Percentiles rank a stretch among this genome's conserved stretches.
These are phyloP conservation scores for Sicyos baderoa DNA, from an alignment of 306 rosid genomes.

Conservation along the genomic window DNA sequence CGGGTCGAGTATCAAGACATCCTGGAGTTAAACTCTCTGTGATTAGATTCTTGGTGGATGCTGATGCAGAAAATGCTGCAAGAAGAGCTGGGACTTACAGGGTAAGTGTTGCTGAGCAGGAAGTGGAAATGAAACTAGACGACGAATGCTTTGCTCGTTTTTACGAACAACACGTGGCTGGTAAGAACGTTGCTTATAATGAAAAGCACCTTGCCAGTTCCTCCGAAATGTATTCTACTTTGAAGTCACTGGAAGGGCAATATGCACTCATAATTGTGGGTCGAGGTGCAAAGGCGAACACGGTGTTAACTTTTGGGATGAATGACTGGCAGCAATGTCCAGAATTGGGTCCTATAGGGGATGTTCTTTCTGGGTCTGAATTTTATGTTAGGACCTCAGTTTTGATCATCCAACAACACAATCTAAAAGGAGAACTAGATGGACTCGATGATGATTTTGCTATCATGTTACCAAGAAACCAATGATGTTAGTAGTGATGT, in stretches of 20 bases:
- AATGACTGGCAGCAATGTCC: slow-evolving; percentile 94
- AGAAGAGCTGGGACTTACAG: slow-evolving; percentile 38
- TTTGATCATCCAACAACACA: slow-evolving; percentile 71
- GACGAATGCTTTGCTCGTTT: slow-evolving; percentile 77
- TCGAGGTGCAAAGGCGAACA: slow-evolving; percentile 62
- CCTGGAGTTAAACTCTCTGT: slow-evolving; percentile 68
- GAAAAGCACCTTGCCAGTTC: slow-evolving; percentile 79
- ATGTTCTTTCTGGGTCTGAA: slow-evolving; percentile 83
- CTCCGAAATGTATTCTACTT: slow-evolving; percentile 56
- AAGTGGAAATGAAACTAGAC: slow-evolving; percentile 55
- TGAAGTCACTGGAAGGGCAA: slow-evolving; percentile 65
- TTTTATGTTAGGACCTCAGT: slow-evolving; percentile 53
- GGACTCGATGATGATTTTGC: slow-evolving; percentile 89
- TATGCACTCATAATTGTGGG: slow-evolving; percentile 76
- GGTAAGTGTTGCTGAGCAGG: slow-evolving; percentile 42
- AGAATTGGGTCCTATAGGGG: slow-evolving; percentile 88
- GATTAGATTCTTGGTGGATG: slow-evolving; percentile 61
- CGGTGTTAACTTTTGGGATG: slow-evolving; percentile 71
- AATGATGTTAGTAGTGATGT: background rate
- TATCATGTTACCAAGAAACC: slow-evolving; percentile 34
- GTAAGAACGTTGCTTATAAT: slow-evolving; percentile 42
- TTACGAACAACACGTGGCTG: slow-evolving; percentile 50
- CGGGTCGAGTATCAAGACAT: slow-evolving; percentile 56
- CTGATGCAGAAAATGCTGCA: slow-evolving; percentile 34
- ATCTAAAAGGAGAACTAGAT: slow-evolving; percentile 62